These are phyloP conservation scores for Plasmopara halstedii DNA, from an alignment of 352 stramenopile genomes.

Conservation along the genomic window DNA sequence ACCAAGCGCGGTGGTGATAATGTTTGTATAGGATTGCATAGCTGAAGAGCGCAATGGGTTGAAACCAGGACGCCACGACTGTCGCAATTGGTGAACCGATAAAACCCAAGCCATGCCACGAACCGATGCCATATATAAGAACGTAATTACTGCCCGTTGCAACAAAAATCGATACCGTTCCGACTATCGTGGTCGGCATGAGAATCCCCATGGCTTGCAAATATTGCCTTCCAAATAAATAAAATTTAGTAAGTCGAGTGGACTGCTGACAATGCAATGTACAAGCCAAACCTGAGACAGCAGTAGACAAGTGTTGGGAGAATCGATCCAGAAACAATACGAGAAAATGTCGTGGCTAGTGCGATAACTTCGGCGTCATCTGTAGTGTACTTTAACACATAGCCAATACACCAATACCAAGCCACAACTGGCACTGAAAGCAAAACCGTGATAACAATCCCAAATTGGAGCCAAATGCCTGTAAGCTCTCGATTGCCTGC, in stretches of 20 bases:
- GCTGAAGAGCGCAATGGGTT: slow-evolving; percentile 45
- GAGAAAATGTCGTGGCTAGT: slow-evolving; percentile 50
- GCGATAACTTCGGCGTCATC: slow-evolving; percentile 48
- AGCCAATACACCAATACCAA: slow-evolving; percentile 69
- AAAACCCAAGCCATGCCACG: slow-evolving; percentile 56
- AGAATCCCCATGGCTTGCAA: slow-evolving; percentile 62
- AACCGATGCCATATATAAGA: slow-evolving; percentile 58
- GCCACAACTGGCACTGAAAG: slow-evolving; percentile 48
- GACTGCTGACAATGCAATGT: neutral
- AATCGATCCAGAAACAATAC: slow-evolving; percentile 46
- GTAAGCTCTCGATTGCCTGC: slow-evolving; percentile 58
- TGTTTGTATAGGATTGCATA: slow-evolving; percentile 60
- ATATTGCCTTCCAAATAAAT: slow-evolving; percentile 36
- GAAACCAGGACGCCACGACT: slow-evolving; percentile 71
- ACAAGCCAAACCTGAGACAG: slow-evolving; percentile 33
- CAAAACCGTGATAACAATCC: slow-evolving; percentile 41
- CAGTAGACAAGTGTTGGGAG: slow-evolving; percentile 61
- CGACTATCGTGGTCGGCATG: slow-evolving; percentile 57
- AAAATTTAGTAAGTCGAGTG: neutral
- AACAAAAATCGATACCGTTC: slow-evolving; percentile 50
- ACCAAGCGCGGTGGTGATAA: slow-evolving; percentile 47
- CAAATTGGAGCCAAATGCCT: slow-evolving; percentile 71
- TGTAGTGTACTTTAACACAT: slow-evolving; percentile 53
- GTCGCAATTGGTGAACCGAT: slow-evolving; percentile 72
- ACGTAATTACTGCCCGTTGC: slow-evolving; percentile 54